Evolutionary conservation across 1,284 basidiomycete species (phyloP).

Genomic region (Pseudozyma thailandica): DNA sequence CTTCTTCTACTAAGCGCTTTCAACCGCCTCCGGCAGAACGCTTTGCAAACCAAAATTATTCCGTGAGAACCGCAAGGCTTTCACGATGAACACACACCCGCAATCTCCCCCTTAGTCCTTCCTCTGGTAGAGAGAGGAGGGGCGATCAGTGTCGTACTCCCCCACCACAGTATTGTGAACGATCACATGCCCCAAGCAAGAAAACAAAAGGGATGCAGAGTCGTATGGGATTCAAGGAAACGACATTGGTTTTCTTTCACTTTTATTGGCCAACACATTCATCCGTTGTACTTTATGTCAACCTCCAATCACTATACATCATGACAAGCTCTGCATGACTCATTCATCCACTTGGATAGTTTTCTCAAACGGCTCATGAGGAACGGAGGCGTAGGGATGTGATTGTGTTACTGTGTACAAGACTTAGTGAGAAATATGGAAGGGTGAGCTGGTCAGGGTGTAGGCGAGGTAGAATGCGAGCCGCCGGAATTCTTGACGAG

Average conservation of each 20-base stretch:
- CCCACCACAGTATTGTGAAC: conserved; percentile 16
- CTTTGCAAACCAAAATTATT: conserved; percentile 18
- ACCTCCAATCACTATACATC: not conserved
- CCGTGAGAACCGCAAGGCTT: conserved; percentile 1
- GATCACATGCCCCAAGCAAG: conserved; percentile 6
- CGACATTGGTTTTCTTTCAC: conserved; percentile 16
- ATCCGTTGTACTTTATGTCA: conserved; percentile 39
- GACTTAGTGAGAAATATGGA: not conserved
- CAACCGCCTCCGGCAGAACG: not conserved
- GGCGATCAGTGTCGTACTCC: conserved; percentile 40
- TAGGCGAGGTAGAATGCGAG: too few relatives aligned
- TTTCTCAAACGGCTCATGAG: not conserved
- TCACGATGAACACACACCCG: conserved; percentile 18
- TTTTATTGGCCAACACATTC: not conserved
- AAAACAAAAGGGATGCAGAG: not conserved
- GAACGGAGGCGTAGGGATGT: not conserved
- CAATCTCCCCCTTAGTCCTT: conserved; percentile 11
- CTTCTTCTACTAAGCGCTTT: conserved; percentile 65
- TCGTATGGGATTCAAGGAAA: conserved; percentile 44
- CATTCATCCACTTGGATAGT: not conserved
- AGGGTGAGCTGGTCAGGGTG: too few relatives aligned
- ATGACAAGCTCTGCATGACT: not conserved
- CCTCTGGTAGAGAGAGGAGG: not conserved
- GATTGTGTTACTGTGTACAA: not conserved
- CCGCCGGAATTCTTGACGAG: too few relatives aligned